Evolutionary conservation across 176 grass and related monocot genomes (phyloP).

Genomic region (Cenchrus fungigraminus): DNA sequence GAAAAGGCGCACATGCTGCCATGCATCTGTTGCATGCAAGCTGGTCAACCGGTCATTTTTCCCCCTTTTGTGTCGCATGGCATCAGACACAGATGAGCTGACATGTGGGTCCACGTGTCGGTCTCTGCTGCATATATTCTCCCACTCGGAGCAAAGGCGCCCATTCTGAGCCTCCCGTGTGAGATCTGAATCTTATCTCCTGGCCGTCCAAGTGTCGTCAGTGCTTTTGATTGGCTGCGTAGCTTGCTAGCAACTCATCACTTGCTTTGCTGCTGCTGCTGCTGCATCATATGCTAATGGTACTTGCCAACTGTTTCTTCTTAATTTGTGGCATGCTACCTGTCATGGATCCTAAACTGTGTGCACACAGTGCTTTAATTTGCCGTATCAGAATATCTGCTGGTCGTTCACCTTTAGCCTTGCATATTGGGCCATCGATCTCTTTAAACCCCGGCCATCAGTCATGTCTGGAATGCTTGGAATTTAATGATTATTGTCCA

Average conservation of each 20-base stretch:
- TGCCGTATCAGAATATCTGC: slow-evolving; percentile 24
- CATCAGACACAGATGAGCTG: neutral
- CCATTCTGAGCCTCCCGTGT: slow-evolving; percentile 31
- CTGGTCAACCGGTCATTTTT: neutral
- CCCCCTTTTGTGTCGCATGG: neutral
- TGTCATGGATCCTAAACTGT: neutral
- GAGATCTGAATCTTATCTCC: slow-evolving; percentile 40
- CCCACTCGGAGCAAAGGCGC: neutral
- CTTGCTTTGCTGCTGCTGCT: neutral
- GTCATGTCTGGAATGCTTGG: slow-evolving; percentile 23
- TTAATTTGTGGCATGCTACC: neutral
- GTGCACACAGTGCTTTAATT: neutral
- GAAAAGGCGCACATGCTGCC: neutral
- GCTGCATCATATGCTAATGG: neutral
- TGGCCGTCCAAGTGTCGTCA: slow-evolving; percentile 46
- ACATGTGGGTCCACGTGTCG: neutral
- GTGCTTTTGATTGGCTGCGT: neutral
- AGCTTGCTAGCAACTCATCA: slow-evolving; percentile 22
- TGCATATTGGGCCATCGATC: neutral
- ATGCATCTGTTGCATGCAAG: neutral
- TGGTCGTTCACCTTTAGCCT: neutral
- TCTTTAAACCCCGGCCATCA: slow-evolving; percentile 43
- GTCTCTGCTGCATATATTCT: neutral
- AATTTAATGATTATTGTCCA: neutral
- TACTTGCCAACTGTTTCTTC: neutral